These are phyloP conservation scores for Ceratobasidium sp. DNA, from an alignment of 1,284 basidiomycete genomes.

Conservation along the genomic window DNA sequence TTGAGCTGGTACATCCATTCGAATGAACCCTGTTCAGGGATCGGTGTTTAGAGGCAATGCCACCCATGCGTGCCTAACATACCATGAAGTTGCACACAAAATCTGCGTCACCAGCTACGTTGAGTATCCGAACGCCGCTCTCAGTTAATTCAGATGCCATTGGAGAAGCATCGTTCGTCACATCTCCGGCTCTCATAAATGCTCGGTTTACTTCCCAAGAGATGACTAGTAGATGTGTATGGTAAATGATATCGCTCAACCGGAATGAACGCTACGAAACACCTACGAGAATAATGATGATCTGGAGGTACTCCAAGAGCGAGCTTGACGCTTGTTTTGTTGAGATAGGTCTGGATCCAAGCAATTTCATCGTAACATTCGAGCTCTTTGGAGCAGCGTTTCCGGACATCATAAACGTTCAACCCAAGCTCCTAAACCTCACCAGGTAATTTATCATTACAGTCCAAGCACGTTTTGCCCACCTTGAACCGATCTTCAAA, in stretches of 20 bases:
- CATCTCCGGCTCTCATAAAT: constrained; percentile 20
- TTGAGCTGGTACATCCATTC: constrained; percentile 20
- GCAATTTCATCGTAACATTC: constrained; percentile 3
- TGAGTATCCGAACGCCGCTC: constrained; percentile 11
- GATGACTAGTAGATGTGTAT: not conserved
- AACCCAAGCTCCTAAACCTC: constrained; percentile 5
- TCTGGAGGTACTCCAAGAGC: constrained; percentile 19
- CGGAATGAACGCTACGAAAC: not conserved
- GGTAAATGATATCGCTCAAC: not conserved
- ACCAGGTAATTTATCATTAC: not conserved
- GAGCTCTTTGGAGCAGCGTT: not conserved
- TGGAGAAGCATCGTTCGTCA: constrained; percentile 3
- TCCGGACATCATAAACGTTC: constrained; percentile 25
- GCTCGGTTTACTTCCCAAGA: constrained; percentile 15
- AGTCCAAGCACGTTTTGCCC: not conserved
- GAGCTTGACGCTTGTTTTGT: constrained; percentile 1
- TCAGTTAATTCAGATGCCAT: not conserved
- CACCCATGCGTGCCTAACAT: not conserved
- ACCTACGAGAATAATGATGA: constrained; percentile 4
- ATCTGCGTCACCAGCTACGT: constrained; percentile 33
- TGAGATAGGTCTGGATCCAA: constrained; percentile 12
- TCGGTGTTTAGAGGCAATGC: not conserved
- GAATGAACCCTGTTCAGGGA: constrained; percentile 11
- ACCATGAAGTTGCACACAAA: constrained; percentile 39
- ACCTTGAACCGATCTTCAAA: constrained; percentile 25